Evolutionary conservation across 2,329 filamentous ascomycete genomes (phyloP).

Genomic region (Drechslerella coelobrocha): DNA sequence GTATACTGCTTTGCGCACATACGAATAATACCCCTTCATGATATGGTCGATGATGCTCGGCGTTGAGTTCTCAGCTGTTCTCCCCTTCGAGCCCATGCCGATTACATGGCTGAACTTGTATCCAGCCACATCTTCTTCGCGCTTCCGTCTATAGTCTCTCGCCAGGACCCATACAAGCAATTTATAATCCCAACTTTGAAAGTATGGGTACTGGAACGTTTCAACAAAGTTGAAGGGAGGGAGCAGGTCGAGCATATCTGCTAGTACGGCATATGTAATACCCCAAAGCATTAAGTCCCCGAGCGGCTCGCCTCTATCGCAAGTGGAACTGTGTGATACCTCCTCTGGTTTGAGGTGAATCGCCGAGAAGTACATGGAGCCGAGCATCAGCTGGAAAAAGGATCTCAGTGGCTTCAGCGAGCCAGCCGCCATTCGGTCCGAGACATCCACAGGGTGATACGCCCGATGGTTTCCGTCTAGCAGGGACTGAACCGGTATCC

Average conservation of each 20-base stretch:
- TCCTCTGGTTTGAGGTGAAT: conserved; percentile 67
- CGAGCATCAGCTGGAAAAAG: conserved; percentile 66
- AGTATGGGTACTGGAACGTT: conserved; percentile 73
- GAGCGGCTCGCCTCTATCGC: conserved; percentile 59
- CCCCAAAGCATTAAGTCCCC: conserved; percentile 69
- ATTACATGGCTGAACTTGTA: conserved; percentile 44
- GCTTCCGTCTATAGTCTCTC: conserved; percentile 65
- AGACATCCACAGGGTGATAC: conserved; percentile 69
- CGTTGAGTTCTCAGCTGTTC: neutral
- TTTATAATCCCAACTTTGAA: conserved; percentile 69
- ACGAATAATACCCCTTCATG: conserved; percentile 41
- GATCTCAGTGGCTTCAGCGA: conserved; percentile 65
- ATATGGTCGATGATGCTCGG: conserved; percentile 38
- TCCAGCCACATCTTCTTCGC: conserved; percentile 55
- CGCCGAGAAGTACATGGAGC: conserved; percentile 72
- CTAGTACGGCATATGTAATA: conserved; percentile 70
- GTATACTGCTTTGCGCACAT: conserved; percentile 27
- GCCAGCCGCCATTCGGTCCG: conserved; percentile 67
- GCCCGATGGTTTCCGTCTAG: conserved; percentile 68
- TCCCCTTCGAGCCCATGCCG: conserved; percentile 16
- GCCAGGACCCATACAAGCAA: conserved; percentile 68
- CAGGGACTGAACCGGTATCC: conserved; percentile 70
- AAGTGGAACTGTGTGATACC: conserved; percentile 67
- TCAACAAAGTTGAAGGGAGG: conserved; percentile 68
- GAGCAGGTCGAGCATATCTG: conserved; percentile 72